A percentile compares a stretch with the other conserved stretches of the same genome.
Evolutionary conservation across 2,329 filamentous ascomycete genomes (phyloP).

Genomic region (Colletotrichum tropicicola): DNA sequence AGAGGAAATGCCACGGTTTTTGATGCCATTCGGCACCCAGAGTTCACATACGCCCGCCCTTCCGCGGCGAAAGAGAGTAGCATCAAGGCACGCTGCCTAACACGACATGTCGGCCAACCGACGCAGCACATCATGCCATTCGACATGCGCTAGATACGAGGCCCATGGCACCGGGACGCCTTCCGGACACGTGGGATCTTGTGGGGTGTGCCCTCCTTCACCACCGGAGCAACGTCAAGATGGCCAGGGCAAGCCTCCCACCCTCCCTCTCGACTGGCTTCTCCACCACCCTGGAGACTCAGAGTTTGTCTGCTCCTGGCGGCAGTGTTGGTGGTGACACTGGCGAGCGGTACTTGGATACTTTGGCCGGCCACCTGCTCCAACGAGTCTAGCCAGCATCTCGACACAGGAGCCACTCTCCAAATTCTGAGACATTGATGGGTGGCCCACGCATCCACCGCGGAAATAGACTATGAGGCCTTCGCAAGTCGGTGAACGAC

Average conservation of each 20-base stretch:
- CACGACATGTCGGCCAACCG: slow-evolving; percentile 5
- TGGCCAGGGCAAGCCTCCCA: slow-evolving; percentile 4
- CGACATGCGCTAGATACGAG: not conserved
- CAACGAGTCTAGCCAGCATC: slow-evolving; percentile 13
- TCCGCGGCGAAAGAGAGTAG: not conserved
- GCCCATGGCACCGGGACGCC: slow-evolving; percentile 14
- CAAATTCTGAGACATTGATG: slow-evolving; percentile 22
- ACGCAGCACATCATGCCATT: slow-evolving; percentile 21
- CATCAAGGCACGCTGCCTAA: slow-evolving; percentile 3
- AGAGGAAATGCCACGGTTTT: not conserved
- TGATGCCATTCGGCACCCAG: slow-evolving; percentile 1
- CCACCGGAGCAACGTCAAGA: slow-evolving; percentile 13
- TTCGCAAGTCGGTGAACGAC: slow-evolving; percentile 1
- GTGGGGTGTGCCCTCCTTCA: slow-evolving; percentile 21
- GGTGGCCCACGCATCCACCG: slow-evolving; percentile 7
- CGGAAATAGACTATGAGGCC: not conserved
- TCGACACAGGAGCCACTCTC: slow-evolving; percentile 1
- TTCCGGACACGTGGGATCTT: slow-evolving; percentile 28
- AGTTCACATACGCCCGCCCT: slow-evolving; percentile 9
- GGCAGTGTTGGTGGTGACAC: too few relatives aligned
- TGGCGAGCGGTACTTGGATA: too few relatives aligned
- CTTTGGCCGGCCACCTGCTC: not conserved
- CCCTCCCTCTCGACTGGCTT: not conserved
- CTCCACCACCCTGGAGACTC: slow-evolving; percentile 7
- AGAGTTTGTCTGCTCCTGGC: too few relatives aligned